Conservation (phyloP, 768 basidiomycete species). For the Piloderma croceum region DNA sequence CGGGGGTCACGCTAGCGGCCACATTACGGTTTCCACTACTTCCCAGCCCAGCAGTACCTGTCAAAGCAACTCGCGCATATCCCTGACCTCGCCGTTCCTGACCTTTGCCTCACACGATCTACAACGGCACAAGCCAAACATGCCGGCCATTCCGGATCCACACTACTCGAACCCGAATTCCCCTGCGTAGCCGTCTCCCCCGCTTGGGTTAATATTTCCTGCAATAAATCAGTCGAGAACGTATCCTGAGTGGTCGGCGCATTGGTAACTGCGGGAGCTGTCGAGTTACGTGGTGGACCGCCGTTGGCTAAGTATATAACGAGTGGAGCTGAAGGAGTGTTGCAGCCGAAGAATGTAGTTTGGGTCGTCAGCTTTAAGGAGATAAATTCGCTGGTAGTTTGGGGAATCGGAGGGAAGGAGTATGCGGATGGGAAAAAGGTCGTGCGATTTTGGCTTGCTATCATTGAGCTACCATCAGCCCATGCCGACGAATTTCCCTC, state of each 20-base stretch:
- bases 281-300: constrained; percentile 35
- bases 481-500: too few relatives aligned
- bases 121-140: constrained; percentile 49
- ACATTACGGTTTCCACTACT: too few relatives aligned
- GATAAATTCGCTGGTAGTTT: constrained; percentile 22
- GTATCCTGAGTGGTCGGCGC: constrained; percentile 33
- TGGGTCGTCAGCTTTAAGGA: constrained; percentile 30
- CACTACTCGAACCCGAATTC: constrained; percentile 18
- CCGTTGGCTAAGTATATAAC: constrained; percentile 58
- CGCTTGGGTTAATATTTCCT: constrained; percentile 42
- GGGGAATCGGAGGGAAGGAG: constrained; percentile 28
- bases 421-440: constrained; percentile 20
- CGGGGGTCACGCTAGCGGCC: too few relatives aligned
- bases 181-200: constrained; percentile 42
- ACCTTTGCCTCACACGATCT: constrained; percentile 36
- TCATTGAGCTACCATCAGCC: constrained; percentile 10
- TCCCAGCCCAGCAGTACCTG: constrained; percentile 34
- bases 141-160: constrained; percentile 40
- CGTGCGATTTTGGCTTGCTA: constrained; percentile 15
- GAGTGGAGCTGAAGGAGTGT: constrained; percentile 31
- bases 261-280: constrained; percentile 38
- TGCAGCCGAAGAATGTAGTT: constrained; percentile 46
- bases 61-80: constrained; percentile 25
- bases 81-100: constrained; percentile 21
- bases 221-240: constrained; percentile 33